Evolutionary conservation across 495 filamentous ascomycete genomes (phyloP).

Genomic region (Penicillium turbatum): DNA sequence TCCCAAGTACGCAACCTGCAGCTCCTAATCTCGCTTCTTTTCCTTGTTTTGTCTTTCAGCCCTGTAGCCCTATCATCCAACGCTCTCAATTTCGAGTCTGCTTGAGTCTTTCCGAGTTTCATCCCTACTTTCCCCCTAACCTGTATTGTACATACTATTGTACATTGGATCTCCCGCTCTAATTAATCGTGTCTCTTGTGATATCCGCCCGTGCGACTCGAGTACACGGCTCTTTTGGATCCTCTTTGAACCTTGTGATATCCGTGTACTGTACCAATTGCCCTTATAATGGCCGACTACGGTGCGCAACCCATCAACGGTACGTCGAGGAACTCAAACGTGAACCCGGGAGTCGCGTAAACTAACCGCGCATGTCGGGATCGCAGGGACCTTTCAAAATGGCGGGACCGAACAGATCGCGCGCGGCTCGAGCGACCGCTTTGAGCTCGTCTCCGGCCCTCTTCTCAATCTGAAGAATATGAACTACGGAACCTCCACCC

Average conservation of each 20-base stretch:
- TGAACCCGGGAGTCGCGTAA: not conserved
- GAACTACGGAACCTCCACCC: slow-evolving; percentile 52
- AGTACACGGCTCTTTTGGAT: slow-evolving; percentile 7
- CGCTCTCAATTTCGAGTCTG: slow-evolving; percentile 1
- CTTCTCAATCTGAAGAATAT: slow-evolving; percentile 81
- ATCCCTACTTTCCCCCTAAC: not conserved
- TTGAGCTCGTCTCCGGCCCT: slow-evolving; percentile 65
- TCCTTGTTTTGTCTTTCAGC: slow-evolving; percentile 14
- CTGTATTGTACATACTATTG: not conserved
- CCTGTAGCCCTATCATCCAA: slow-evolving; percentile 24
- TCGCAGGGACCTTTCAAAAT: slow-evolving; percentile 16
- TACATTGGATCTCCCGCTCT: too few species aligned
- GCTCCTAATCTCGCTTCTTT: slow-evolving; percentile 15
- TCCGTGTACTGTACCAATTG: slow-evolving; percentile 8
- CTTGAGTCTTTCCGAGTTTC: slow-evolving; percentile 3
- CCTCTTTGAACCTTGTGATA: not conserved
- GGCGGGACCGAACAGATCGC: slow-evolving; percentile 9
- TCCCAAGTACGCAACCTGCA: slow-evolving; percentile 11
- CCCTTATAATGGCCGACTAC: slow-evolving; percentile 12
- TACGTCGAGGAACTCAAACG: not conserved
- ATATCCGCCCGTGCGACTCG: slow-evolving; percentile 9
- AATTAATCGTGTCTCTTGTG: not conserved
- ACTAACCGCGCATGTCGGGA: not conserved
- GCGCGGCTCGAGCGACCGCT: slow-evolving; percentile 14
- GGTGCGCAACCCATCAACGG: slow-evolving; percentile 13